Percentiles rank a stretch among this genome's conserved stretches.
Evolutionary conservation across 768 basidiomycete species (phyloP).

Genomic region (Coprinopsis strossmayeri): DNA sequence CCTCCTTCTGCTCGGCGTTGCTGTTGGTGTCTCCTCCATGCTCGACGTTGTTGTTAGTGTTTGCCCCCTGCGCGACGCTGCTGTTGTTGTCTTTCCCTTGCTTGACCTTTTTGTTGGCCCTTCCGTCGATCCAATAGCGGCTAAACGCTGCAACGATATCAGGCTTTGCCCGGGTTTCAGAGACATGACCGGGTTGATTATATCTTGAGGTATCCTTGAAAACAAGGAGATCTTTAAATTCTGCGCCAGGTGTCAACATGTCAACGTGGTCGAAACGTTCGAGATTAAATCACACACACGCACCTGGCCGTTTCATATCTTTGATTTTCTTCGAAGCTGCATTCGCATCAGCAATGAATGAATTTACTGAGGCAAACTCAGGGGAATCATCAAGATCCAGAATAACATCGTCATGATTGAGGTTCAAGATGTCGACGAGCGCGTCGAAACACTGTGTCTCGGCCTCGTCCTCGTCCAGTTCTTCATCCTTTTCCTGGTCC

Average conservation of each 20-base stretch:
- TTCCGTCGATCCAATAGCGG: background rate
- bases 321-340: background rate
- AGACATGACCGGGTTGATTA: background rate
- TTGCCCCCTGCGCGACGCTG: background rate
- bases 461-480: too few species aligned
- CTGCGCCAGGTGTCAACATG: background rate
- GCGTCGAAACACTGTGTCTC: too few species aligned
- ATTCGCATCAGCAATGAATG: background rate
- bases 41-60: too few species aligned
- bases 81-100: background rate
- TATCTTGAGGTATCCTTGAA: background rate
- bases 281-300: background rate
- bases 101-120: background rate
- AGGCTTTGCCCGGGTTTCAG: background rate
- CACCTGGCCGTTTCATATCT: too few species aligned
- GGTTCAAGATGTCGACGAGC: too few species aligned
- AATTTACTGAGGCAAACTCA: background rate
- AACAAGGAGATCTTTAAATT: background rate
- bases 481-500: too few species aligned
- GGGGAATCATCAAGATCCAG: background rate
- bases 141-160: background rate
- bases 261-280: background rate
- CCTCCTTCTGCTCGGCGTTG: background rate
- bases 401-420: background rate
- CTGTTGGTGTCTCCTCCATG: too few species aligned